Evolutionary conservation across 441 rosid species (phyloP), one percentile per base, ranked within the genome.

Genomic region (Jatropha podagrica): DNA sequence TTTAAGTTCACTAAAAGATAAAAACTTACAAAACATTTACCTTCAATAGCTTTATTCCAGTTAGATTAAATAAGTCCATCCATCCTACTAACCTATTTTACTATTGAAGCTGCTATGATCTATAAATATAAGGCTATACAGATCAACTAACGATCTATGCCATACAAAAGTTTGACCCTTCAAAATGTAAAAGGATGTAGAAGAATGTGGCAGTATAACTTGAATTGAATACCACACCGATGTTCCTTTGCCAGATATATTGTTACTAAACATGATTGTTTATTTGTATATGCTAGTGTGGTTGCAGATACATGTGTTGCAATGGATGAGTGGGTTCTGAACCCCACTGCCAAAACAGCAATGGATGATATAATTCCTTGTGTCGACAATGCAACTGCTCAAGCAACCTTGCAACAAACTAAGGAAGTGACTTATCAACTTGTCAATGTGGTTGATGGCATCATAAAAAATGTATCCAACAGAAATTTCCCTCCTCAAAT

Each of bases 301-400:
- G 87, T 83, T 44, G 96, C 85, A 64, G 98, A 94, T 83, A 84
- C 98, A 2, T 96, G 99, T 70, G 88, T 89, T 72, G 83, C 99
- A 9, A 92, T 96, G 96, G 91, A 91, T 72, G 89, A 96, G 69
- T 96, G 98, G 98, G 90, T 91, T 51, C 86, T 83, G 75, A 69
- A 91, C 79, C 99, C 98, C 15, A 86, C 85, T 48, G 92, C 93
- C 4, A 89, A 89, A 74, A 94, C 98, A 1, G 93, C 97, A 41
- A 75, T 94, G 81, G 98, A 96, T 69, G 94, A 94, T 78, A 90
- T 96, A 46, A 88, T 96, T 11, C 97, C 99, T 0, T 94, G 98
- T 38, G 92, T 91, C 73, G 97, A 96, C 83, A 90, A 87, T 54
- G 84, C 92, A 76, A 96, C 97, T 5, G 95, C 98, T 23, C 90